Conservation (phyloP, 257 asterid genomes). For the Scutellaria galericulata region DNA sequence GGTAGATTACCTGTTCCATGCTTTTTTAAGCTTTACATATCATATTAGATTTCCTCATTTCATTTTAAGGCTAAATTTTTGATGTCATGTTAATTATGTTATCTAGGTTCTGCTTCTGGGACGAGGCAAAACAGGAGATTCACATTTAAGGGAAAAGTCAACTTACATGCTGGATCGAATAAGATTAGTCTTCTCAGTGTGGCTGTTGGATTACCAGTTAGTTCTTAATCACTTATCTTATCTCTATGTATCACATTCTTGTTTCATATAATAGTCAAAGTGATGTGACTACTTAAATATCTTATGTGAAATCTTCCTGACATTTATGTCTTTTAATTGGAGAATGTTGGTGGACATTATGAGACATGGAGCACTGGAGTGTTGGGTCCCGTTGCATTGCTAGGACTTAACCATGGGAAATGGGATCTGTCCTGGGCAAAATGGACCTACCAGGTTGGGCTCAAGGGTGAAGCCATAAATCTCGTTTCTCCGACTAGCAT, state of each 20-base stretch:
- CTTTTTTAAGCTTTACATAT: slow-evolving; percentile 8
- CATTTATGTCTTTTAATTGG: slow-evolving; percentile 33
- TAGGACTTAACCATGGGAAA: slow-evolving; percentile 80
- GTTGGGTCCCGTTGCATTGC: slow-evolving; percentile 75
- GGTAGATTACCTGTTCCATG: slow-evolving; percentile 46
- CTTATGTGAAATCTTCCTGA: slow-evolving; percentile 9
- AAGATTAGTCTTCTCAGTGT: slow-evolving; percentile 84
- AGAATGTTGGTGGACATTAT: slow-evolving; percentile 81
- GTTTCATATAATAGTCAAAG: not conserved
- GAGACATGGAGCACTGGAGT: slow-evolving; percentile 83
- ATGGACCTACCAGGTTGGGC: slow-evolving; percentile 97
- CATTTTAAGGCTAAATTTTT: slow-evolving; percentile 12
- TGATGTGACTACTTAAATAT: not conserved
- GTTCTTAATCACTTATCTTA: slow-evolving; percentile 39
- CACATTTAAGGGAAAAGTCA: slow-evolving; percentile 59
- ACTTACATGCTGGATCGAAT: slow-evolving; percentile 72
- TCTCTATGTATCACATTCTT: not conserved
- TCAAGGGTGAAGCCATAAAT: slow-evolving; percentile 82
- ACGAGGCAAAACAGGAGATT: slow-evolving; percentile 74
- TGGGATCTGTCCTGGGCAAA: slow-evolving; percentile 73
- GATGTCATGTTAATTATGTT: slow-evolving; percentile 4
- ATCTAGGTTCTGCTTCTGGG: slow-evolving; percentile 87
- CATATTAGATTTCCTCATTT: not conserved
- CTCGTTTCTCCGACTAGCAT: slow-evolving; percentile 61
- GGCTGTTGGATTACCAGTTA: slow-evolving; percentile 94